Base-by-base conservation (phyloP, 768 basidiomycete genomes). In the Leccinum obscurum region DNA sequence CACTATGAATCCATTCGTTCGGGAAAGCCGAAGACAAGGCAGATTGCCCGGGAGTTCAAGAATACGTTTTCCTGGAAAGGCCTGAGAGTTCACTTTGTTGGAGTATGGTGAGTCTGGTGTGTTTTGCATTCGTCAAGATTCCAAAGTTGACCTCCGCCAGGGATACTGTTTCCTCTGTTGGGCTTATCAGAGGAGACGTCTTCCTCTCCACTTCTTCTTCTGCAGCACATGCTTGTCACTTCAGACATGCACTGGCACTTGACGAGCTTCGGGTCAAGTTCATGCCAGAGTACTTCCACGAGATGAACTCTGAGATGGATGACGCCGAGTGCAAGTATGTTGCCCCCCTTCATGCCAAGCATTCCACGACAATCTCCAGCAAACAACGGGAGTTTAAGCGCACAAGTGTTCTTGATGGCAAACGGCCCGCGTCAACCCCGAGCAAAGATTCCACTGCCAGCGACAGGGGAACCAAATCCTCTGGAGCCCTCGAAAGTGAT, bases 111-210 rank as follows among this genome's bases (percentile, higher is more conserved):
- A 14, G 77, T 65, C 24, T 5, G 9, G 22, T 24, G 24, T 4
- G 60, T 55, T 22, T 14, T 15, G 37, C 39, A 2, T 17, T 30
- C n/a, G 17, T 41, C 15, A 2, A 24, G 7, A n/a, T 20, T 4
- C 37, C 1, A 1, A 49, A 17, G 61, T 24, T 67, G 28, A 52
- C 17, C 0, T 56, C 1, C 3, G 14, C 30, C 55, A 88, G 86
- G 85, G 87, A 89, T 63, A 88, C 86, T 1, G 86, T 89, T 6
- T 80, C 82, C 22, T 87, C 86, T 0, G 85, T 88, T 14, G 86
- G 85, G 11, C 52, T 84, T 44, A 73, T 85, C 54, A 78, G 63
- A 59, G 63, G 80, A 2, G 78, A 78, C 28, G 75, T 81, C 6
- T 69, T 70, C 17, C 76, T 87, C 5, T 87, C 86, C 0, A 87